phyloP scores from a whole-genome alignment of 768 basidiomycete genomes.

The Mycena crocata region DNA sequence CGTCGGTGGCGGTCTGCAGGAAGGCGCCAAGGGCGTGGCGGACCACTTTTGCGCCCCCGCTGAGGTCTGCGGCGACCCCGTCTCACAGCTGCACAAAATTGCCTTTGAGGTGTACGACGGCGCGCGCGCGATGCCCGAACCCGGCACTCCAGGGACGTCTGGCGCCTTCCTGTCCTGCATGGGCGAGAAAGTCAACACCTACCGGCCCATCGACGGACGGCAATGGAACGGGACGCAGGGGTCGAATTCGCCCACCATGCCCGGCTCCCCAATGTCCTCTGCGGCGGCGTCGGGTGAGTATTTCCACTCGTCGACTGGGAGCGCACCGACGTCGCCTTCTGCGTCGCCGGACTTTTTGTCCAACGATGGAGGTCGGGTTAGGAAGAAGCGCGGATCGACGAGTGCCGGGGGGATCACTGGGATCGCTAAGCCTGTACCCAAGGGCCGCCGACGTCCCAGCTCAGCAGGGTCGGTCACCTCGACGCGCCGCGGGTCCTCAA shows the following conservation, averaged over 20 bases:
- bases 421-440: constrained; percentile 61
- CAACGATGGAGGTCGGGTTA: constrained; percentile 88
- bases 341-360: constrained; percentile 74
- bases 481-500: constrained; percentile 71
- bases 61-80: constrained; percentile 93
- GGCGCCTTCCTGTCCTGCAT: constrained; percentile 91
- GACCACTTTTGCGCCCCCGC: constrained; percentile 86
- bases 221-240: constrained; percentile 73
- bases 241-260: constrained; percentile 68
- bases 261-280: constrained; percentile 77
- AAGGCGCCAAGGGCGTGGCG: constrained; percentile 86
- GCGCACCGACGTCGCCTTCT: constrained; percentile 77
- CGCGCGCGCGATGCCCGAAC: constrained; percentile 74
- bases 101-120: constrained; percentile 91
- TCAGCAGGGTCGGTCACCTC: constrained; percentile 81
- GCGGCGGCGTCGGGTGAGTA: constrained; percentile 77
- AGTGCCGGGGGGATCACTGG: constrained; percentile 72
- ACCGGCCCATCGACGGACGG: constrained; percentile 85
- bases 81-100: constrained; percentile 96
- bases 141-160: constrained; percentile 80
- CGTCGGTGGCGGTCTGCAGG: constrained; percentile 90
- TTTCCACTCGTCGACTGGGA: constrained; percentile 69
- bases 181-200: constrained; percentile 94
- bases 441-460: constrained; percentile 78
- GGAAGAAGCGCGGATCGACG: constrained; percentile 84